Percentiles rank a stretch among this genome's conserved stretches.
These are phyloP conservation scores for Boletus subparvulus DNA, from an alignment of 768 basidiomycete genomes.

Conservation along the genomic window DNA sequence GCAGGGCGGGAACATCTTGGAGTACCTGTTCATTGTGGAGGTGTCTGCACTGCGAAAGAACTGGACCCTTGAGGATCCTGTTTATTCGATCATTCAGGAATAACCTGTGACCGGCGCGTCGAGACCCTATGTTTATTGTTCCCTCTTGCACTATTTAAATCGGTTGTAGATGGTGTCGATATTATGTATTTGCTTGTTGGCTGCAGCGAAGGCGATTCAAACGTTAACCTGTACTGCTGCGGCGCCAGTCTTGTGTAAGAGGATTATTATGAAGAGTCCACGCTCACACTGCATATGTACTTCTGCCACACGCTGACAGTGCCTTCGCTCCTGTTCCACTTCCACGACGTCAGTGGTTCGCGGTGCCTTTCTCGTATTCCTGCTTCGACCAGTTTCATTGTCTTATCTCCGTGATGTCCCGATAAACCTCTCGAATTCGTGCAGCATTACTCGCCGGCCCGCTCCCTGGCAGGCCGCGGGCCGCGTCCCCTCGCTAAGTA, in stretches of 20 bases:
- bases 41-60: constrained; percentile 72
- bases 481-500: neutral
- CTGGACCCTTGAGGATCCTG: constrained; percentile 69
- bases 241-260: too few relatives aligned
- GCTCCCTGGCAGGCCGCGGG: too few relatives aligned
- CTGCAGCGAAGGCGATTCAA: neutral
- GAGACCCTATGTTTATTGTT: constrained; percentile 23
- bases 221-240: too few relatives aligned
- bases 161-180: neutral
- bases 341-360: neutral
- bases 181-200: neutral
- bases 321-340: neutral
- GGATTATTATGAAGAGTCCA: too few relatives aligned
- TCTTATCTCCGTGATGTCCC: neutral
- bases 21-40: constrained; percentile 95
- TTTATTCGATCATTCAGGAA: constrained; percentile 88
- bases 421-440: too few relatives aligned
- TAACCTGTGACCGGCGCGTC: constrained; percentile 4
- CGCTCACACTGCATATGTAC: too few relatives aligned
- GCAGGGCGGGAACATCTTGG: constrained; percentile 80
- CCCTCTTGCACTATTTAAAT: constrained; percentile 2
- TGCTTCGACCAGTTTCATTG: neutral
- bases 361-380: neutral
- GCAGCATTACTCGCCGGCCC: too few relatives aligned
- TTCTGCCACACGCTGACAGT: too few relatives aligned